A percentile compares a stretch with the other conserved stretches of the same genome.
Evolutionary conservation across 23 red algal genomes (phyloP).

Genomic region (Cyanidioschyzon merolae): DNA sequence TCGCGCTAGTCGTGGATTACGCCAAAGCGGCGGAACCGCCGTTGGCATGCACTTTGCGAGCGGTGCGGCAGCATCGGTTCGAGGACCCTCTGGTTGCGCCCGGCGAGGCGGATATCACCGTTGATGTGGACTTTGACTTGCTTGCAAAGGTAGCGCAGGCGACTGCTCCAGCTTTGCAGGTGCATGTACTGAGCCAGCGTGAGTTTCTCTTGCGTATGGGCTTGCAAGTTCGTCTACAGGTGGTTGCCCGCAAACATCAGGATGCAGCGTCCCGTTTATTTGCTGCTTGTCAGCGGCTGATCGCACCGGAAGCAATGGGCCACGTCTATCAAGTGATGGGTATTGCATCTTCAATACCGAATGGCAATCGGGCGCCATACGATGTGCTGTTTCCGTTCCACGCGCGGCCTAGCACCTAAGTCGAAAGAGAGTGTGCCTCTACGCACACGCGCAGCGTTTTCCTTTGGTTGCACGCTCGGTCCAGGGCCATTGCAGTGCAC

Average conservation of each 20-base stretch:
- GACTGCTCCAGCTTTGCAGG: constrained; percentile 14
- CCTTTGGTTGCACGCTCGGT: too few relatives aligned
- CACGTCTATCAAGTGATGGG: background rate
- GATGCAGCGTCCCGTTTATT: background rate
- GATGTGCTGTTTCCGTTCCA: too few relatives aligned
- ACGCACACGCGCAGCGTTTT: too few relatives aligned
- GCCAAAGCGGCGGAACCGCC: constrained; percentile 23
- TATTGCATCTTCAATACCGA: background rate
- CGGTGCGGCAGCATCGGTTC: constrained; percentile 43
- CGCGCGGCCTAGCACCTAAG: too few relatives aligned
- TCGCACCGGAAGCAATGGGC: background rate
- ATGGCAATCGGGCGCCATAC: background rate
- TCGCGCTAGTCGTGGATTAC: constrained; percentile 77
- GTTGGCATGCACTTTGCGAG: constrained; percentile 34
- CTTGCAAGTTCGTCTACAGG: constrained; percentile 35
- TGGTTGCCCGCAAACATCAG: background rate
- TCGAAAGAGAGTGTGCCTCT: too few relatives aligned
- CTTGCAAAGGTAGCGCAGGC: constrained; percentile 26
- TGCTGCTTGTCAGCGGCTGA: background rate
- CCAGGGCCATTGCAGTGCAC: too few relatives aligned
- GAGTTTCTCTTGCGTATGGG: constrained; percentile 58
- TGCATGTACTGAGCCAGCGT: constrained; percentile 38
- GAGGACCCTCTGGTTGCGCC: constrained; percentile 37
- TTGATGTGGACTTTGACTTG: constrained; percentile 74
- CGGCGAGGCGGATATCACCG: constrained; percentile 69